phyloP scores from a whole-genome alignment of 202 grass and related monocot species.

The Setaria italica region DNA sequence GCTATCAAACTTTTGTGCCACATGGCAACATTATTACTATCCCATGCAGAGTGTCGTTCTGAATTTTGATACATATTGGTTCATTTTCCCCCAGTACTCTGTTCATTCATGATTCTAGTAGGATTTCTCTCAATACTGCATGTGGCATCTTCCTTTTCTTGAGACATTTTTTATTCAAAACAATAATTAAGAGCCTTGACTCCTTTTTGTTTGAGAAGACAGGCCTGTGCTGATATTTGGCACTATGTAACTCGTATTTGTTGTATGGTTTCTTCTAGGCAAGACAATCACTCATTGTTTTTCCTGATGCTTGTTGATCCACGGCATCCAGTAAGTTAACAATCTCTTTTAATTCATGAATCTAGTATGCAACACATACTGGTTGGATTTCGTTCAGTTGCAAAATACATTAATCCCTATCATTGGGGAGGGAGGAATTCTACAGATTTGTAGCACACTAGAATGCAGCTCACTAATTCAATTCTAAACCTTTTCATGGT shows the following conservation, averaged over 20 bases:
- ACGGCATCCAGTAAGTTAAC: slow-evolving; percentile 84
- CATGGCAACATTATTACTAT: background rate
- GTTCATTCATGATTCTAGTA: background rate
- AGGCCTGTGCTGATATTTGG: slow-evolving; percentile 14
- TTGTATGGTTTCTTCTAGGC: slow-evolving; percentile 58
- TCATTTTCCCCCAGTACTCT: background rate
- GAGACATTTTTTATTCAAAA: background rate
- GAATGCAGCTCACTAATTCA: slow-evolving; percentile 8
- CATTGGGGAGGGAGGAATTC: background rate
- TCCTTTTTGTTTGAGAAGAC: background rate
- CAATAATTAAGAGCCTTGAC: background rate
- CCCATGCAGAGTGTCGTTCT: background rate
- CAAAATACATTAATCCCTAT: background rate
- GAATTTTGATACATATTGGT: slow-evolving; percentile 4
- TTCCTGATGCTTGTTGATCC: slow-evolving; percentile 97
- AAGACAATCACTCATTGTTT: slow-evolving; percentile 88
- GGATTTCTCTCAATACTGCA: background rate
- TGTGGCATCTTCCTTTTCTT: background rate
- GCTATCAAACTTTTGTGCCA: background rate
- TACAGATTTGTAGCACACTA: background rate
- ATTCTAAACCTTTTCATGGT: background rate
- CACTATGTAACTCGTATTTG: slow-evolving; percentile 30
- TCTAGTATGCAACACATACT: background rate
- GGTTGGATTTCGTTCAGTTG: slow-evolving; percentile 27
- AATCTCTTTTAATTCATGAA: slow-evolving; percentile 6